These are phyloP conservation scores for Parastagonospora nodorum DNA, from an alignment of 2,329 filamentous ascomycete species.

Conservation along the genomic window DNA sequence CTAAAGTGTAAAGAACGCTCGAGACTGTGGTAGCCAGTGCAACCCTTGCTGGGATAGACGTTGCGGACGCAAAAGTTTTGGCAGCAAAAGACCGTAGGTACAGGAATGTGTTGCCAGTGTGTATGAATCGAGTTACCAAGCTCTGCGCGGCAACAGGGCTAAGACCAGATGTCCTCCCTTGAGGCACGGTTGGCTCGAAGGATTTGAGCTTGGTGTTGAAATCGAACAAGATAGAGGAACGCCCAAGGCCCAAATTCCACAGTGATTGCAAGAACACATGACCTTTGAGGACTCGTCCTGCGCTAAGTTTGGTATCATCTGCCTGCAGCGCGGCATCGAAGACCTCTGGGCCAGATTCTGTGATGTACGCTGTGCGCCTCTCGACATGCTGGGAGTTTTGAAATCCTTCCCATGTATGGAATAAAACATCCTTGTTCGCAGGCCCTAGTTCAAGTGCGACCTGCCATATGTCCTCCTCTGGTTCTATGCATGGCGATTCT, in stretches of 20 bases:
- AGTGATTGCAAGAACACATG: slow-evolving; percentile 57
- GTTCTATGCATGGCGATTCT: slow-evolving; percentile 27
- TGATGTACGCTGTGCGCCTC: slow-evolving; percentile 61
- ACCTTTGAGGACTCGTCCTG: slow-evolving; percentile 47
- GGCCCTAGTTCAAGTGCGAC: slow-evolving; percentile 40
- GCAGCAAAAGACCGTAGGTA: slow-evolving; percentile 45
- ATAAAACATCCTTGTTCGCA: slow-evolving; percentile 41
- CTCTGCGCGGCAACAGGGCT: slow-evolving; percentile 58
- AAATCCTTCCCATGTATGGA: slow-evolving; percentile 75
- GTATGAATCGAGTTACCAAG: slow-evolving; percentile 54
- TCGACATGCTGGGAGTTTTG: slow-evolving; percentile 49
- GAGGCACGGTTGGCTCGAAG: slow-evolving; percentile 57
- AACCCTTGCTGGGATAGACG: slow-evolving; percentile 46
- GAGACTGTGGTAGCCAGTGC: slow-evolving; percentile 50
- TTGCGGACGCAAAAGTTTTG: slow-evolving; percentile 39
- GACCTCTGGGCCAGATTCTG: slow-evolving; percentile 68
- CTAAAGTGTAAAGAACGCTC: slow-evolving; percentile 48
- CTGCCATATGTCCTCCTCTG: slow-evolving; percentile 49
- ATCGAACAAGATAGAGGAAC: slow-evolving; percentile 72
- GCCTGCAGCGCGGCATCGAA: slow-evolving; percentile 65
- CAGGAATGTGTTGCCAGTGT: slow-evolving; percentile 44
- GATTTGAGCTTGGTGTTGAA: slow-evolving; percentile 60
- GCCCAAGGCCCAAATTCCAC: slow-evolving; percentile 69
- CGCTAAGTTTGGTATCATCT: slow-evolving; percentile 48
- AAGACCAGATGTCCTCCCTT: slow-evolving; percentile 57